These are phyloP conservation scores for Exophiala calicioides DNA, from an alignment of 2,329 filamentous ascomycete species.

Conservation along the genomic window DNA sequence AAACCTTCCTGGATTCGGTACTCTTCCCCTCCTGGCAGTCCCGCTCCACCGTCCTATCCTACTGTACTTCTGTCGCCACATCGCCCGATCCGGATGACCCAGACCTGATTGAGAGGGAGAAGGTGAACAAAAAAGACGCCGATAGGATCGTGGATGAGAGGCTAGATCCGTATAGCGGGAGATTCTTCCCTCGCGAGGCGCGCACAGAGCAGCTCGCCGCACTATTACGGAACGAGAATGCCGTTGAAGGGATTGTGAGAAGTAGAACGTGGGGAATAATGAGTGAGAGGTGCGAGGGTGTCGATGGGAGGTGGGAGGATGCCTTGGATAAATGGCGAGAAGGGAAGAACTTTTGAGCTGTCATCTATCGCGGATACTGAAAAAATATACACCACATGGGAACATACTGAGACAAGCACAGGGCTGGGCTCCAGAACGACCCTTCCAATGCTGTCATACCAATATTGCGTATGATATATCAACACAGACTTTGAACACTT, in stretches of 20 bases:
- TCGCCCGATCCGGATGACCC: conserved; percentile 86
- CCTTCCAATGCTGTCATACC: no score
- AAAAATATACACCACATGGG: no score
- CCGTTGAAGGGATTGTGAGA: conserved; percentile 76
- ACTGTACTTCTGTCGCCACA: conserved; percentile 85
- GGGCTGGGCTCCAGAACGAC: no score
- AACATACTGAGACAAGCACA: no score
- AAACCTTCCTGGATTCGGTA: conserved; percentile 71
- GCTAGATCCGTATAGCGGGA: conserved; percentile 83
- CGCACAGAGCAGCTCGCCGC: conserved; percentile 76
- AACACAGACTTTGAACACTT: no score
- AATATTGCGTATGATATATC: no score
- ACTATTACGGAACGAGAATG: conserved; percentile 74
- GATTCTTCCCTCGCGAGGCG: conserved; percentile 78
- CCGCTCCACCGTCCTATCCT: conserved; percentile 79
- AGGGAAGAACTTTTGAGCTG: background rate
- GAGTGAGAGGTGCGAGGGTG: conserved; percentile 69
- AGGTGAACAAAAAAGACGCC: conserved; percentile 68
- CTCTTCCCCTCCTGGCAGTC: conserved; percentile 88
- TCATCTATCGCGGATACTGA: background rate
- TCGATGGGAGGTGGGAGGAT: conserved; percentile 35
- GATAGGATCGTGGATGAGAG: conserved; percentile 81
- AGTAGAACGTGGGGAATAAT: conserved; percentile 79
- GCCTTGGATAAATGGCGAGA: conserved; percentile 21
- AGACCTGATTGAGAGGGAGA: conserved; percentile 67